Conservation (phyloP, 2,329 filamentous ascomycete species). For the Talaromyces rugulosus region DNA sequence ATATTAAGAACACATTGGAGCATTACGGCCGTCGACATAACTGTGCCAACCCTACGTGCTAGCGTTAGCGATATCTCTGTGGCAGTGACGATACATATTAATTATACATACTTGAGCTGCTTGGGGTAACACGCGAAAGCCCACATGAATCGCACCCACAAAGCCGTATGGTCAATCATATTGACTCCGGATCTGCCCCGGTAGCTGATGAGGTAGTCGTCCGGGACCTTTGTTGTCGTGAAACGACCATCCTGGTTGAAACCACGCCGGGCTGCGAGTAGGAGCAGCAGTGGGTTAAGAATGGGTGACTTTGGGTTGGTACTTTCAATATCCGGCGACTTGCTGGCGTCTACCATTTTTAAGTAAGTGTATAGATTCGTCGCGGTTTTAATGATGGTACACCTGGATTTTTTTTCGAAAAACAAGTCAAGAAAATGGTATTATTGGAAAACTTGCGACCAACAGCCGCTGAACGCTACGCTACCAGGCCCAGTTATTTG, state of each 20-base stretch:
- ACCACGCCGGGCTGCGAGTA: not conserved
- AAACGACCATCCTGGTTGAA: not conserved
- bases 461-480: not conserved
- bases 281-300: not conserved
- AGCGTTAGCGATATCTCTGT: not conserved
- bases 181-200: not conserved
- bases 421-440: too few species aligned
- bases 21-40: not conserved
- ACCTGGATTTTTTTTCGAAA: too few species aligned
- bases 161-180: not conserved
- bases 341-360: not conserved
- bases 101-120: not conserved
- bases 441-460: too few species aligned
- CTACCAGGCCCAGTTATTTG: too few species aligned
- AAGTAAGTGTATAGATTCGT: not conserved
- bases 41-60: not conserved
- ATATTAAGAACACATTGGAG: not conserved
- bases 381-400: not conserved
- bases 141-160: not conserved
- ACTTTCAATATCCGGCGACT: not conserved
- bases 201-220: not conserved
- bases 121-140: not conserved
- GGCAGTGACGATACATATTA: too few species aligned
- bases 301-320: not conserved
- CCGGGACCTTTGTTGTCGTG: not conserved